Evolutionary conservation across 1,139 yeast genomes (phyloP).

Genomic region (Debaryomycetaceae sp.): DNA sequence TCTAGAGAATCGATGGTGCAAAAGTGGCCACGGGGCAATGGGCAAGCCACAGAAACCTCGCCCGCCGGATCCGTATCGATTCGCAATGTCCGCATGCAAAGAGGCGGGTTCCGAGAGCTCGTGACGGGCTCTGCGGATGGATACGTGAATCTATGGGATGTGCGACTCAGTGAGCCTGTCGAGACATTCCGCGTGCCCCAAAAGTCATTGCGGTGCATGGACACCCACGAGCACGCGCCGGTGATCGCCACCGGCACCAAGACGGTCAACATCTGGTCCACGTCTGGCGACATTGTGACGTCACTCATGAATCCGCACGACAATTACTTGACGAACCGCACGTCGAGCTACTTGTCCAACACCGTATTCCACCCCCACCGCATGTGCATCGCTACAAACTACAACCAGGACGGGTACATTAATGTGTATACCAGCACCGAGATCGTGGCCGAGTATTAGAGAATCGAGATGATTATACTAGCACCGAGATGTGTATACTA

Average conservation of each 20-base stretch:
- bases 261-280: constrained; percentile 76
- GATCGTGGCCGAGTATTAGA: constrained; percentile 25
- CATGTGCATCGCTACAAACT: constrained; percentile 84
- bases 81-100: constrained; percentile 82
- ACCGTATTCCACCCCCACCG: constrained; percentile 87
- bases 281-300: constrained; percentile 65
- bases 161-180: constrained; percentile 64
- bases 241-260: constrained; percentile 79
- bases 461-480: too few species aligned
- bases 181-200: constrained; percentile 47
- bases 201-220: constrained; percentile 59
- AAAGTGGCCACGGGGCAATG: constrained; percentile 44
- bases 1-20: constrained; percentile 80
- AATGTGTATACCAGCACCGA: constrained; percentile 45
- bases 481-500: constrained; percentile 51
- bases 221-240: constrained; percentile 95
- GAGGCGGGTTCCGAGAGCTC: constrained; percentile 91
- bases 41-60: constrained; percentile 5
- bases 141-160: constrained; percentile 81
- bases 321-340: constrained; percentile 33
- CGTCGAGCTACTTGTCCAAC: constrained; percentile 48
- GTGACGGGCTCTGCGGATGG: constrained; percentile 83
- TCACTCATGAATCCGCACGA: constrained; percentile 48
- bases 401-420: constrained; percentile 68
- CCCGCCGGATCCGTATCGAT: constrained; percentile 46